phyloP scores from a whole-genome alignment of 441 rosid species.

The Populus hybrid region DNA sequence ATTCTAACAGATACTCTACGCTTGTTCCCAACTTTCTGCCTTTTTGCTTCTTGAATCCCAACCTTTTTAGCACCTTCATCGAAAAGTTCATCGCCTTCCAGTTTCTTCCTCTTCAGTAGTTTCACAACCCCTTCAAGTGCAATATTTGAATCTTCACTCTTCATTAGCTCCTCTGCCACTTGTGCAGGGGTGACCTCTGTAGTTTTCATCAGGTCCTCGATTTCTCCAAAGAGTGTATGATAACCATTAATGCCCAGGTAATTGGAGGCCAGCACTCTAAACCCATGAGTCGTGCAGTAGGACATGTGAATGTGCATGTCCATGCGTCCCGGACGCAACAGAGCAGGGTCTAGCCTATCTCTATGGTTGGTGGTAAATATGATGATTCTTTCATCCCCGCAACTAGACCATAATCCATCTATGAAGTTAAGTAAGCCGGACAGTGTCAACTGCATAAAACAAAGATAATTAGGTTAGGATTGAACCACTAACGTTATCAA shows the following conservation, averaged over 20 bases:
- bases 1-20: not conserved
- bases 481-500: not conserved
- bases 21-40: not conserved
- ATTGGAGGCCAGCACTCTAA: conserved; percentile 45
- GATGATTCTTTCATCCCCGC: conserved; percentile 60
- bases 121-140: conserved; percentile 41
- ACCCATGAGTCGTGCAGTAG: conserved; percentile 45
- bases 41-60: not conserved
- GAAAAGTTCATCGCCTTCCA: conserved; percentile 20
- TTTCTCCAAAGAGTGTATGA: conserved; percentile 35
- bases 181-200: conserved; percentile 58
- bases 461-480: conserved; percentile 7
- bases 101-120: conserved; percentile 43
- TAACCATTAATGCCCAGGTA: conserved; percentile 37
- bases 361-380: conserved; percentile 65
- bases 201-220: conserved; percentile 26
- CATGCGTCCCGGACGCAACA: conserved; percentile 74
- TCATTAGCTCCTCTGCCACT: conserved; percentile 58
- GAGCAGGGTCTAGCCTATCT: conserved; percentile 20
- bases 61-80: not conserved
- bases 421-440: conserved; percentile 53
- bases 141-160: conserved; percentile 36
- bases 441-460: conserved; percentile 33
- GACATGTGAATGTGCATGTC: conserved; percentile 65
- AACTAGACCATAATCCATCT: conserved; percentile 73